Evolutionary conservation across 768 basidiomycete species (phyloP).

Genomic region (Lentinula edodes): DNA sequence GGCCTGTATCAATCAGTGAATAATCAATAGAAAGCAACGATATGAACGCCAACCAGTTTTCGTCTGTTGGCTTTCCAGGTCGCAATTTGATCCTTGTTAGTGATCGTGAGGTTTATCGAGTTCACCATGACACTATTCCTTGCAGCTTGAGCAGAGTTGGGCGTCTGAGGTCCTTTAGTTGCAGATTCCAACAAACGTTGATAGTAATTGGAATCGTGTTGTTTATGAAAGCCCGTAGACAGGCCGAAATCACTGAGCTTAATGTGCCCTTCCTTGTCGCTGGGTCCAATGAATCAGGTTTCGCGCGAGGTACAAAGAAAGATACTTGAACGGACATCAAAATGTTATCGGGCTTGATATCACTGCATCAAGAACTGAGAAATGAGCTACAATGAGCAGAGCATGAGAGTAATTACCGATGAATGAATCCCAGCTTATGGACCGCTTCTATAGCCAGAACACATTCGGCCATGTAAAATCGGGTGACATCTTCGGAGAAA

Average conservation of each 20-base stretch:
- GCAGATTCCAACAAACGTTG: constrained; percentile 77
- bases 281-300: constrained; percentile 14
- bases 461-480: constrained; percentile 99
- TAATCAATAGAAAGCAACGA: background rate
- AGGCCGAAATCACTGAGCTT: constrained; percentile 98
- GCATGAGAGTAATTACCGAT: constrained; percentile 53
- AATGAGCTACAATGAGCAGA: background rate
- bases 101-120: constrained; percentile 94
- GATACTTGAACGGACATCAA: constrained; percentile 46
- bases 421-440: constrained; percentile 95
- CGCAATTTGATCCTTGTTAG: constrained; percentile 87
- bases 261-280: constrained; percentile 92
- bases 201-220: constrained; percentile 95
- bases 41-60: constrained; percentile 65
- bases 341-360: constrained; percentile 98
- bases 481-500: constrained; percentile 95
- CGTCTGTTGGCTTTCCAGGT: constrained; percentile 99
- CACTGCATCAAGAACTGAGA: constrained; percentile 41
- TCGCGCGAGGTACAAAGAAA: background rate
- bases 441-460: constrained; percentile 97
- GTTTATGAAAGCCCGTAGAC: constrained; percentile 98
- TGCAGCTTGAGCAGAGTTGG: constrained; percentile 40
- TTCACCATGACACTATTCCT: constrained; percentile 97
- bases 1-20: constrained; percentile 44
- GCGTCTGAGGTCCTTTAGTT: constrained; percentile 36